Base-by-base conservation (phyloP, 2,329 filamentous ascomycete genomes). In the Chaetomiaceae sp. region DNA sequence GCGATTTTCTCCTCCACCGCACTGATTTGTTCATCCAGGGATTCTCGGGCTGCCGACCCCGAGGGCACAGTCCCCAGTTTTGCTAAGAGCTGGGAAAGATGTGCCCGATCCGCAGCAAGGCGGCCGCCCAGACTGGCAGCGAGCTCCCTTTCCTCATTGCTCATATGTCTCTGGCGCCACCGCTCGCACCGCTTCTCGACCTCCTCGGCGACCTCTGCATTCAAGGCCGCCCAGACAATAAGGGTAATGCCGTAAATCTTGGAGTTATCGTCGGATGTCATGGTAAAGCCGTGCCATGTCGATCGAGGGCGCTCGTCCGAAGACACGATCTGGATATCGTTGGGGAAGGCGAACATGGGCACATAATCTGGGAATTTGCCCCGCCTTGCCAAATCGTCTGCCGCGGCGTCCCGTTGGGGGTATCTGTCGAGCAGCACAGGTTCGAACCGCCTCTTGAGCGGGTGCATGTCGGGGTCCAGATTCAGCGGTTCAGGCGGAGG, bases 281-380 rank as follows among this genome's bases (percentile, higher is more conserved):
- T 97, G 57, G 90, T 91, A 66, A 99, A 99, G 44, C 94, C 94
- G 71, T 99, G 94, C 94, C 94, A 99, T 21, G 91, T 96, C n/a
- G 94, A 92, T 57, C 90, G 81, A 1, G 94, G 94, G 57, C 91
- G 81, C 67, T 96, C 90, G 65, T 99, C 94, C 1, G 91, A 91
- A 1, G 94, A 96, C 9, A 97, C 89, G 48, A 99, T 94, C 58
- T 90, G 90, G 62, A 99, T 94, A 69, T 99, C 94, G 70, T 97
- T 96, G 41, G 94, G 94, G 64, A 97, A 99, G 49, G 94, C 91
- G 70, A 99, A 99, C 94, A 99, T 97, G 52, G 94, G 94, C 16
- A 99, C 90, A 65, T 96, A 99, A 67, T 99, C 94, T 1, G 94
- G 94, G 66, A 99, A 97, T 53, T 81, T 85, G 49, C 90, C 90